Base-by-base conservation (phyloP, 2,329 filamentous ascomycete genomes). In the Ustilaginoidea virens region DNA sequence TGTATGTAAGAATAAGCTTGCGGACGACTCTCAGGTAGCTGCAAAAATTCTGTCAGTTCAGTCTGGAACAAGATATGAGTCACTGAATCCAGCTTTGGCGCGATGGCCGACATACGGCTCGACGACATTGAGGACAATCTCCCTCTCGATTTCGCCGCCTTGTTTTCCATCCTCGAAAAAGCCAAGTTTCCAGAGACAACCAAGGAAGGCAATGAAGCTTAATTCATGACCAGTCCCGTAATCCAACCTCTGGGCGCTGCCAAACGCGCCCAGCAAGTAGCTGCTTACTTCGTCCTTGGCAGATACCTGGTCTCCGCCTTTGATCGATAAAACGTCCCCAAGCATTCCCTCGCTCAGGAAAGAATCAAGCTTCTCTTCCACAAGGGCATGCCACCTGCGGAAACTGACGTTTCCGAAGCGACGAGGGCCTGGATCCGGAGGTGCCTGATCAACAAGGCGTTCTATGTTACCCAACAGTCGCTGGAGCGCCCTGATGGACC, bases 211-310 rank as follows among this genome's bases (percentile, higher is more conserved):
- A 6, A 96, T 52, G 44, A 98, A 98, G 53, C 81, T 93, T 29
- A 98, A 60, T 48, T 98, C 90, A 50, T 98, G 90, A 0, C 90
- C 90, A 0, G 90, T 96, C 2, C 90, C 90, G 47, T 94, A 98
- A 54, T 98, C 90, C 16, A 98, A 61, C 30, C 90, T 64, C 44
- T 94, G 83, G 0, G 81, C 54, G 46, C 85, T 96, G 4, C 90
- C 90, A 53, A 93, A 94, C 4, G 70, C 71, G 10, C 85, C 86
- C 4, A 92, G 52, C 2, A 98, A 66, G 49, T 98, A 98, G 23
- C 70, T 65, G 33, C 61, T 65, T 7, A 94, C 56, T 53, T 96
- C 87, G 27, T 67, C 65, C 39, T 63, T 61, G 5, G 71, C 68
- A 2, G 62, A 58, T 12, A 56, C 52, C 3, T 49, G 52, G 0